These are phyloP conservation scores for Tricholoma hemisulphureum DNA, from an alignment of 768 basidiomycete species.

Conservation along the genomic window DNA sequence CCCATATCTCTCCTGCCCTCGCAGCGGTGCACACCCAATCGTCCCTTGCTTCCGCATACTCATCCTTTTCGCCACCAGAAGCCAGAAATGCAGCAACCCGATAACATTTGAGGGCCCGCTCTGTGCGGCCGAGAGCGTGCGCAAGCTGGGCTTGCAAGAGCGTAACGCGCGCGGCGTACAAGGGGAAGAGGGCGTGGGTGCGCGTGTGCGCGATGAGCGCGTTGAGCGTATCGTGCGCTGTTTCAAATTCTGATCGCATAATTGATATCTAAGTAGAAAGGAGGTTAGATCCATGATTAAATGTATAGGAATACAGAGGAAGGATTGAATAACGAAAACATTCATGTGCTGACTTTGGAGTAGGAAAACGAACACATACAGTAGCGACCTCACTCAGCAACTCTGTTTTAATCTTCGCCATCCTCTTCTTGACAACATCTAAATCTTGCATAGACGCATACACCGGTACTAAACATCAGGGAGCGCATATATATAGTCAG, in stretches of 20 bases:
- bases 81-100: constrained; percentile 55
- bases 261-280: constrained; percentile 49
- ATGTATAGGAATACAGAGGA: neutral
- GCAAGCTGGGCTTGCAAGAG: constrained; percentile 73
- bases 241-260: constrained; percentile 66
- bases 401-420: constrained; percentile 69
- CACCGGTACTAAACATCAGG: constrained; percentile 55
- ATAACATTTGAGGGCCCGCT: constrained; percentile 62
- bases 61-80: neutral
- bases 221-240: constrained; percentile 53
- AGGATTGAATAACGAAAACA: neutral
- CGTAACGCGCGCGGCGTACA: constrained; percentile 61
- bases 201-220: constrained; percentile 62
- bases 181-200: constrained; percentile 50
- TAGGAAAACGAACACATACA: constrained; percentile 35
- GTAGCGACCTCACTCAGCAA: constrained; percentile 67
- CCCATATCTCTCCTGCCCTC: constrained; percentile 48
- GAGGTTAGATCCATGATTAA: neutral
- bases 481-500: neutral
- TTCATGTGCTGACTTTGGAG: neutral
- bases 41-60: constrained; percentile 21
- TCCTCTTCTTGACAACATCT: constrained; percentile 43
- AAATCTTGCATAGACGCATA: constrained; percentile 57
- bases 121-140: constrained; percentile 56
- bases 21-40: constrained; percentile 49